Evolutionary conservation across 148 eudicot species (phyloP).

Genomic region (Pharnaceum exiguum): DNA sequence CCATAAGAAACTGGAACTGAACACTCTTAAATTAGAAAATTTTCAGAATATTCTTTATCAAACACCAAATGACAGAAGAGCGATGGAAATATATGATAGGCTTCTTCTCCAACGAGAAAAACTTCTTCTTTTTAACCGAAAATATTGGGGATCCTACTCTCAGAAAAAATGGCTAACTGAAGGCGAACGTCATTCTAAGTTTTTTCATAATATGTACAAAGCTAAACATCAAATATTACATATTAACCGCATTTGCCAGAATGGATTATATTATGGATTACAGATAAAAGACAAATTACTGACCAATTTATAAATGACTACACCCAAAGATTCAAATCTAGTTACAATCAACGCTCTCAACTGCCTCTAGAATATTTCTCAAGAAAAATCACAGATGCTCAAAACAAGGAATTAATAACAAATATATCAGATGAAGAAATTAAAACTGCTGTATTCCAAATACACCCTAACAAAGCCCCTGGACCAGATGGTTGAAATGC

Average conservation of each 20-base stretch:
- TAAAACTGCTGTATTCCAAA: not conserved
- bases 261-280: too few relatives aligned
- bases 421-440: too few relatives aligned
- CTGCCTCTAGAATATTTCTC: too few relatives aligned
- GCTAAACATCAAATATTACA: too few relatives aligned
- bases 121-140: not conserved
- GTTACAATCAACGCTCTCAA: too few relatives aligned
- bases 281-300: too few relatives aligned
- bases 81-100: not conserved
- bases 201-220: not conserved
- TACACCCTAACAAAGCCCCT: not conserved
- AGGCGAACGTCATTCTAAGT: not conserved
- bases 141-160: not conserved
- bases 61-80: not conserved
- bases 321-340: too few relatives aligned
- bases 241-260: too few relatives aligned
- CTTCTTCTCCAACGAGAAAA: not conserved
- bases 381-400: too few relatives aligned
- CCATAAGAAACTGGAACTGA: not conserved
- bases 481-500: not conserved
- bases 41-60: not conserved
- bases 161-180: not conserved
- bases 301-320: too few relatives aligned
- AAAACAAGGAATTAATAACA: too few relatives aligned
- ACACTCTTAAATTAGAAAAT: not conserved